These are phyloP conservation scores for Irpex sp. DNA, from an alignment of 1,284 basidiomycete species.

Conservation along the genomic window DNA sequence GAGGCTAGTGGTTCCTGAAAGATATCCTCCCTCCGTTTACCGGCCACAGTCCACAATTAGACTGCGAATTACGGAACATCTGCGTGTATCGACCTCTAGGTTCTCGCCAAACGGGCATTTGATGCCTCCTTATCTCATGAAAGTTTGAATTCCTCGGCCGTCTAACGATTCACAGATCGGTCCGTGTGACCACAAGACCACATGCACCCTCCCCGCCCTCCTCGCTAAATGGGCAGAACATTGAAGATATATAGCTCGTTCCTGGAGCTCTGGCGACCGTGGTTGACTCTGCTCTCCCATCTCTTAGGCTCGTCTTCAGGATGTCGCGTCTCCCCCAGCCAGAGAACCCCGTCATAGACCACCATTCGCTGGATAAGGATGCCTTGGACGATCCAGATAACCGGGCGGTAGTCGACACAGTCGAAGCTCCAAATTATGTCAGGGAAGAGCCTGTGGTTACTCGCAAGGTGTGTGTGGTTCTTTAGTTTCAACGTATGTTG, in stretches of 20 bases:
- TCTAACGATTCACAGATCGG: not conserved
- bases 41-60: too few relatives aligned
- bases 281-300: not conserved
- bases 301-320: not conserved
- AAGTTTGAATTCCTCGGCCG: not conserved
- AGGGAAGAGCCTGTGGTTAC: slow-evolving; percentile 26
- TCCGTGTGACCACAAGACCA: not conserved
- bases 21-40: too few relatives aligned
- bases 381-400: not conserved
- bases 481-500: not conserved
- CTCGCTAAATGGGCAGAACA: not conserved
- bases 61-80: too few relatives aligned
- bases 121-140: not conserved
- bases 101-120: not conserved
- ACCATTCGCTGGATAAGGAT: slow-evolving; percentile 6
- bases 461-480: slow-evolving; percentile 20
- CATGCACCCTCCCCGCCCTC: not conserved
- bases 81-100: too few relatives aligned
- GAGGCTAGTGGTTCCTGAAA: too few relatives aligned
- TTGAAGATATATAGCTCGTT: not conserved
- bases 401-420: not conserved
- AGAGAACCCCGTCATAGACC: slow-evolving; percentile 5
- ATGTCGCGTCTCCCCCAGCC: slow-evolving; percentile 8
- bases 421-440: slow-evolving; percentile 10
- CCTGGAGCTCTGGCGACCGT: not conserved